Evolutionary conservation across 2,329 filamentous ascomycete genomes (phyloP), one percentile per base, ranked within the genome.

Genomic region (Bipolaris sorokiniana): DNA sequence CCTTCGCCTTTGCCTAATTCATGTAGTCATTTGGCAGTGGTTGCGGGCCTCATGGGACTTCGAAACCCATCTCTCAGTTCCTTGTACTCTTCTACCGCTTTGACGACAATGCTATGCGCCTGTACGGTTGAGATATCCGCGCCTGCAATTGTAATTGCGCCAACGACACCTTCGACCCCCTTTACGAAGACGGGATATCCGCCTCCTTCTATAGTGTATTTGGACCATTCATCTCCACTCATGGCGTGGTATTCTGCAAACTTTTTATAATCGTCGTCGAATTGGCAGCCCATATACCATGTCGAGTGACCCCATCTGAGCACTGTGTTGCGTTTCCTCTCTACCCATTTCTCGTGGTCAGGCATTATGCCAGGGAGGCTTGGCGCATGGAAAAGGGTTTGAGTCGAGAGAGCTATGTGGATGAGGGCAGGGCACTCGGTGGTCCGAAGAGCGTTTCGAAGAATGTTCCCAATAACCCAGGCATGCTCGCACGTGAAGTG

Each of bases 201-300:
- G 20, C 91, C 91, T 0, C 91, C 91, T 74, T 93, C 90, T 60
- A 92, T 90, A 1, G 90, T 90, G 79, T 90, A 94, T 31, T 84
- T 80, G 51, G 82, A 81, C 48, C 82, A 67, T 46, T 83, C 71
- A 5, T 84, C 82, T n/a, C 62, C 65, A 11, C 67, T 67, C 68
- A 93, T 78, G 33, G 83, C 86, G 69, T 85, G 90, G 72, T 89
- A 89, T 31, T 81, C 80, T 38, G 82, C 82, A 74, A 94, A 92
- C 2, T 78, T 79, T 22, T 71, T 79, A 77, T 92, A 88, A 61
- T 92, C 83, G 5, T 86, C 86, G 10, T 85, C 85, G 62, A 87
- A 87, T 78, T 90, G 90, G 74, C 86, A 84, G 60, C 84, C 82
- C 84, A 92, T 84, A 56, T 86, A 84, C 88, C 89, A 93, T 3